These are phyloP conservation scores for Yarrowia galli DNA, from an alignment of 1,139 yeast genomes.

Conservation along the genomic window DNA sequence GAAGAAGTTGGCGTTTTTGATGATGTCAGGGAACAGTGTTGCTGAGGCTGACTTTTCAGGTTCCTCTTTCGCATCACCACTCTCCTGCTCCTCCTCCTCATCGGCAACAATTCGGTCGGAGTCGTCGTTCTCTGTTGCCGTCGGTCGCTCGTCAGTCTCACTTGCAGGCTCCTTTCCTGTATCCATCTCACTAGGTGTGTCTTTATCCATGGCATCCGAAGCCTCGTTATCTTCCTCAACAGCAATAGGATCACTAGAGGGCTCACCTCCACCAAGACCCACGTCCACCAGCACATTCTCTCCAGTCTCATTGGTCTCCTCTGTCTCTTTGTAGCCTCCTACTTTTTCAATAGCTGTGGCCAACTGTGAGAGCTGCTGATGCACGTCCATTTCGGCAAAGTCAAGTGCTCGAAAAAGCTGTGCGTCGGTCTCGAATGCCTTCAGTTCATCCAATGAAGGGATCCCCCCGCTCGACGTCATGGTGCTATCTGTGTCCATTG, in stretches of 20 bases:
- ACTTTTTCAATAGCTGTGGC: conserved; percentile 15
- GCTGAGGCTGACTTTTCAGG: background rate
- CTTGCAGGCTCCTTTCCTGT: conserved; percentile 6
- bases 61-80: background rate
- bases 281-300: conserved; percentile 8
- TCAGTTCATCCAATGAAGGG: conserved; percentile 11
- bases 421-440: background rate
- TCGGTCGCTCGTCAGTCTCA: background rate
- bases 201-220: conserved; percentile 4
- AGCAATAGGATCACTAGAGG: background rate
- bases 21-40: conserved; percentile 16
- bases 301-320: background rate
- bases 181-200: conserved; percentile 20
- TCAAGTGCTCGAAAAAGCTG: conserved; percentile 24
- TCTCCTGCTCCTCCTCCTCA: background rate
- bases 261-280: background rate
- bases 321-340: conserved; percentile 1
- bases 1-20: conserved; percentile 17
- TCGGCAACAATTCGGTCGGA: conserved; percentile 11
- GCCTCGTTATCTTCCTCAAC: conserved; percentile 3
- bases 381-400: conserved; percentile 26
- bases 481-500: conserved; percentile 18
- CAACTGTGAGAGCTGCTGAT: conserved; percentile 20
- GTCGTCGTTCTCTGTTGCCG: background rate
- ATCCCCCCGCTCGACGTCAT: conserved; percentile 3